Conservation (phyloP, 2,329 filamentous ascomycete genomes). For the Penicillium decumbens region DNA sequence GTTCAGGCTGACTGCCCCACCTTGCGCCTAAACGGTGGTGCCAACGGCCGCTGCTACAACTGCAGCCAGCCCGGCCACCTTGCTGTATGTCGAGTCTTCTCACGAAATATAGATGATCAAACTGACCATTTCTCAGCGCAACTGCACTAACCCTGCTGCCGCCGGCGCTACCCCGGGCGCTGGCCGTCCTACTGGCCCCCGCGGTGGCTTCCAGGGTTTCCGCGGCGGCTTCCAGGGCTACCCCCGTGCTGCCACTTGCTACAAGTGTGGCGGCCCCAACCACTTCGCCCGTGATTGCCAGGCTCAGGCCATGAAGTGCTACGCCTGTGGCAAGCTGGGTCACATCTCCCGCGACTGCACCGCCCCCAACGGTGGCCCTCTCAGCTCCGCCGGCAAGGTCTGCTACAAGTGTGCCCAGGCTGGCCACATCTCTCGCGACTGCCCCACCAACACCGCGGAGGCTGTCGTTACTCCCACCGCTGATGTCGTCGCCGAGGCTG, state of each 20-base stretch:
- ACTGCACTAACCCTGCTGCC: constrained; percentile 52
- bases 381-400: constrained; percentile 95
- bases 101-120: neutral
- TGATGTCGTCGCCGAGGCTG: constrained; percentile 29
- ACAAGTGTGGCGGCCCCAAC: constrained; percentile 79
- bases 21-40: constrained; percentile 71
- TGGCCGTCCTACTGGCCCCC: constrained; percentile 61
- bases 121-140: constrained; percentile 52
- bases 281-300: constrained; percentile 98
- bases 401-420: constrained; percentile 97
- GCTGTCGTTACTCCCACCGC: constrained; percentile 22
- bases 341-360: constrained; percentile 96
- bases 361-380: constrained; percentile 87
- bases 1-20: constrained; percentile 99
- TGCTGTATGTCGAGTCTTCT: constrained; percentile 58
- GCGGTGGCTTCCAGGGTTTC: constrained; percentile 60
- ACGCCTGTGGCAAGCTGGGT: constrained; percentile 90
- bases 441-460: constrained; percentile 63
- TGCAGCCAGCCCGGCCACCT: constrained; percentile 91
- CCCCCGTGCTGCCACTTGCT: constrained; percentile 59
- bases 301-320: constrained; percentile 98
- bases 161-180: constrained; percentile 64
- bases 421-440: constrained; percentile 93
- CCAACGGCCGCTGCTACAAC: constrained; percentile 89
- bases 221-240: constrained; percentile 67